These are phyloP conservation scores for Malus asiatica DNA, from an alignment of 306 rosid species.

Conservation along the genomic window DNA sequence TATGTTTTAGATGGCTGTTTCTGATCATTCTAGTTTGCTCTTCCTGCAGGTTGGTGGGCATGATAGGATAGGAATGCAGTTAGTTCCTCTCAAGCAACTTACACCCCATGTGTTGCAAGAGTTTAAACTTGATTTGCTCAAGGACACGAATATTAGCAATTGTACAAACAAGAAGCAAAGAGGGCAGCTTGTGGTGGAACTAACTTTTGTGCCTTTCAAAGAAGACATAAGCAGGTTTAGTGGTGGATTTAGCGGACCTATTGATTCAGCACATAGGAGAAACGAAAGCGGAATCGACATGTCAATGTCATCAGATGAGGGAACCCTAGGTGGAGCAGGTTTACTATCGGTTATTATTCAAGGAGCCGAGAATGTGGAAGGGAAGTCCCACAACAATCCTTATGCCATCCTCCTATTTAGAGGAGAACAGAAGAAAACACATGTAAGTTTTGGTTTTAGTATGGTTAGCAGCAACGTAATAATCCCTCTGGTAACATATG, in stretches of 20 bases:
- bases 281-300: conserved; percentile 34
- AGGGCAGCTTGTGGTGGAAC: conserved; percentile 67
- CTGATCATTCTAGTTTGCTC: background rate
- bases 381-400: conserved; percentile 74
- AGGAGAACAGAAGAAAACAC: conserved; percentile 76
- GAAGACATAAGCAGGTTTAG: conserved; percentile 51
- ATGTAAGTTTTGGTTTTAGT: conserved; percentile 30
- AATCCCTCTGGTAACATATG: background rate
- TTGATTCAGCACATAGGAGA: conserved; percentile 7
- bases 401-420: conserved; percentile 51
- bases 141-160: conserved; percentile 41
- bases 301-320: conserved; percentile 39
- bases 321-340: conserved; percentile 56
- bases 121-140: conserved; percentile 62
- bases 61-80: conserved; percentile 75
- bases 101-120: conserved; percentile 53
- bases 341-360: conserved; percentile 63
- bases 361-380: conserved; percentile 84
- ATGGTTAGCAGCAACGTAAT: background rate
- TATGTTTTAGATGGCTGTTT: background rate
- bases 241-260: conserved; percentile 21
- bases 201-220: conserved; percentile 72
- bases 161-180: conserved; percentile 48
- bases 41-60: conserved; percentile 65
- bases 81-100: conserved; percentile 64